A percentile compares a stretch with the other conserved stretches of the same genome.
phyloP scores from a whole-genome alignment of 441 rosid genomes.

The Populus trichocarpa region DNA sequence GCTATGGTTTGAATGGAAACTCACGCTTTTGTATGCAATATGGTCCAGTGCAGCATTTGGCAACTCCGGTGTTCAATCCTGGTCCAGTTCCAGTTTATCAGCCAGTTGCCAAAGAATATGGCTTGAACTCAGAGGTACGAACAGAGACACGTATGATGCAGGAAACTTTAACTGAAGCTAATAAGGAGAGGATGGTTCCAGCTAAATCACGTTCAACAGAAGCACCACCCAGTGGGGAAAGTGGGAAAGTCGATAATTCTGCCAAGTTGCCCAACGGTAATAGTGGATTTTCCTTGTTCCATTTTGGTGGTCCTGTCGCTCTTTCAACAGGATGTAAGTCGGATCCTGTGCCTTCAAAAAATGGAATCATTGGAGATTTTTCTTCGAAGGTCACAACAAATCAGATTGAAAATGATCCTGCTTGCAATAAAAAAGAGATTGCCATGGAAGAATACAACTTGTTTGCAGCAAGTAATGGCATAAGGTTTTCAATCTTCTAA shows the following conservation, averaged over 20 bases:
- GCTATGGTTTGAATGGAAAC: constrained; percentile 60
- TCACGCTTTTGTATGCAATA: constrained; percentile 65
- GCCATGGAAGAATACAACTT: constrained; percentile 77
- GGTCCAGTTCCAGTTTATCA: constrained; percentile 55
- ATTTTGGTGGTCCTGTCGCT: constrained; percentile 81
- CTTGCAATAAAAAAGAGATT: constrained; percentile 47
- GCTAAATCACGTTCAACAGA: constrained; percentile 25
- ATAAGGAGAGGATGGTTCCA: constrained; percentile 26
- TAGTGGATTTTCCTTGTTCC: constrained; percentile 78
- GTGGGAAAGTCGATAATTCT: constrained; percentile 13
- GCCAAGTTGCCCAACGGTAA: constrained; percentile 21
- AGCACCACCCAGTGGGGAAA: constrained; percentile 26
- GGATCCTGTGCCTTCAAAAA: constrained; percentile 37
- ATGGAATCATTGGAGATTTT: constrained; percentile 39
- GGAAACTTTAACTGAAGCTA: constrained; percentile 29
- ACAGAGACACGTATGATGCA: constrained; percentile 29
- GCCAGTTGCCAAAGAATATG: constrained; percentile 36
- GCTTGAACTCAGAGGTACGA: constrained; percentile 38
- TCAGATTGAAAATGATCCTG: constrained; percentile 32
- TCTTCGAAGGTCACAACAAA: constrained; percentile 49
- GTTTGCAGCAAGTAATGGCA: constrained; percentile 72
- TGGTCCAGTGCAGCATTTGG: constrained; percentile 50
- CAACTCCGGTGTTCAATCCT: constrained; percentile 45
- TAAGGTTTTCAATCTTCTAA: constrained; percentile 72
- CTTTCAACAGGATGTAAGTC: constrained; percentile 47